Conservation (phyloP, 495 filamentous ascomycete species). For the Sporormia fimetaria region DNA sequence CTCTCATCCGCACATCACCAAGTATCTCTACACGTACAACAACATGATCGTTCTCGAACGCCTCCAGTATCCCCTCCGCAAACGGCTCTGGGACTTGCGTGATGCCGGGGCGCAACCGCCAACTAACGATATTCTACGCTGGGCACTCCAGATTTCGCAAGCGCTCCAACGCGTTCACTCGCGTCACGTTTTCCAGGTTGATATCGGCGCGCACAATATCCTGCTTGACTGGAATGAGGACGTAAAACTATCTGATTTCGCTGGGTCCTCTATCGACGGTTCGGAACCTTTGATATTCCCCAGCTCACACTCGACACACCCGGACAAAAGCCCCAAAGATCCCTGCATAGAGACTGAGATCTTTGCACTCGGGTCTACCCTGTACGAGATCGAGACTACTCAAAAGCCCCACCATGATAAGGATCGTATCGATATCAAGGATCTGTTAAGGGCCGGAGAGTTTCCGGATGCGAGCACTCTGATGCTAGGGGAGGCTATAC, state of each 20-base stretch:
- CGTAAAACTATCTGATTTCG: slow-evolving; percentile 27
- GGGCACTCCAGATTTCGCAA: neutral
- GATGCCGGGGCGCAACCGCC: neutral
- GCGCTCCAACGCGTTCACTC: slow-evolving; percentile 5
- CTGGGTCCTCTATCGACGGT: slow-evolving; percentile 27
- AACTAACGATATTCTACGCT: slow-evolving; percentile 1
- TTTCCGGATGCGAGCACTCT: neutral
- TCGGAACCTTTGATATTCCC: slow-evolving; percentile 12
- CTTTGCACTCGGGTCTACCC: slow-evolving; percentile 28
- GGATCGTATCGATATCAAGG: neutral
- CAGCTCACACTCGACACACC: slow-evolving; percentile 6
- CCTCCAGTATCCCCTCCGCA: slow-evolving; percentile 1
- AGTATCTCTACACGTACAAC: slow-evolving; percentile 1
- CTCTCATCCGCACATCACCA: slow-evolving; percentile 1
- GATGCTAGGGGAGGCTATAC: slow-evolving; percentile 1
- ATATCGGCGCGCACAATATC: slow-evolving; percentile 22
- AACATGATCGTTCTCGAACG: neutral
- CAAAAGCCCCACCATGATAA: slow-evolving; percentile 22
- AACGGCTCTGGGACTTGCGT: neutral
- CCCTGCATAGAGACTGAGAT: slow-evolving; percentile 21
- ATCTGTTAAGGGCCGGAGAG: neutral
- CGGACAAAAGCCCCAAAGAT: neutral
- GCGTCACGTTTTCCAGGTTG: slow-evolving; percentile 17
- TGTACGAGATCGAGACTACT: slow-evolving; percentile 27
- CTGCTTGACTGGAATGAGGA: slow-evolving; percentile 21